Base-by-base conservation (phyloP, 345 rosid genomes). In the Clarkia xantiana region DNA sequence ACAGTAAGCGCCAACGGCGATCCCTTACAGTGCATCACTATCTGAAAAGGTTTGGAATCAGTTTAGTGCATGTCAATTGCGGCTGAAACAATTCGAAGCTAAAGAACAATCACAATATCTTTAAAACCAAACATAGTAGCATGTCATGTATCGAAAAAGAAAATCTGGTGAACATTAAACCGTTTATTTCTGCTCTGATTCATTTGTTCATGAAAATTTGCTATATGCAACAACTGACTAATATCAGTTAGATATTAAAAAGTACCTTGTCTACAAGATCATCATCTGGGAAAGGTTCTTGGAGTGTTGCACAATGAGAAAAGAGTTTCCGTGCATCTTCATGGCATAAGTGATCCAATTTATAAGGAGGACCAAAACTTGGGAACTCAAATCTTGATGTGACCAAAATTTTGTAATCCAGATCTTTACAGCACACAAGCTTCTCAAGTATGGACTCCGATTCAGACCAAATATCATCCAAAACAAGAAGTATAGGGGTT, bases 391-490 rank as follows among this genome's bases (percentile, higher is more conserved):
- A 56, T 51, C 55, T 46, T 45, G 70, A 66, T 6, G 66, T 61
- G 19, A 56, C 58, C 51, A 66, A 39, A 36, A 66, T 56, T 42
- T 56, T 61, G 59, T 61, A 66, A 47, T 56, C 42, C 6, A 6
- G 25, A 1, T 51, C 44, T 6, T 43, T 18, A 3, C 41, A 3
- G 55, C 44, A 53, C 22, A 22, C 16, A 51, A 67, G 40, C 44
- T 52, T 67, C 18, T 52, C 44, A 1, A 67, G 20, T 9, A 52
- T 51, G 40, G 42, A 16, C 16, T 34, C 23, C 10, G 57, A 44
- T 1, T 49, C 46, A 6, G 38, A 45, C 66, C 69, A 54, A 18
- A 60, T 66, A 46, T 71, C 66, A n/a, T 67, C 67, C 52, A 66
- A 47, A 2, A 71, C 42, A 25, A 69, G 57, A 56, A 69, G 36